Evolutionary conservation across 495 filamentous ascomycete genomes (phyloP).

Genomic region (Talaromyces stipitatus): DNA sequence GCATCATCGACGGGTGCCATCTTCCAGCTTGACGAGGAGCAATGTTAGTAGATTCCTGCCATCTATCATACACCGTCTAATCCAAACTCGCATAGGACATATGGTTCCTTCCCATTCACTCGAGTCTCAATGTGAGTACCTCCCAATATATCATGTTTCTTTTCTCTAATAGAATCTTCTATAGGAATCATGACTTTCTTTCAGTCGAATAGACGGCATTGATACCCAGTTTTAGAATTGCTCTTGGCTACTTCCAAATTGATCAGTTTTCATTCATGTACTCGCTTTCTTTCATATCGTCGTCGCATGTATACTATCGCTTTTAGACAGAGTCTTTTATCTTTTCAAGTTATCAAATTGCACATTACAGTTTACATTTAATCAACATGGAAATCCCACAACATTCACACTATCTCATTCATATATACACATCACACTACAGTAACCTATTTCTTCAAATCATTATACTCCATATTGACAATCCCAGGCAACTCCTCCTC

Average conservation of each 20-base stretch:
- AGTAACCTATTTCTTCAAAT: not conserved
- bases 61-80: not conserved
- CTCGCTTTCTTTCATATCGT: no score
- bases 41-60: not conserved
- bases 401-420: no score
- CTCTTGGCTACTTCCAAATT: not conserved
- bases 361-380: not conserved
- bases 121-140: not conserved
- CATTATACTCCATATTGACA: slow-evolving; percentile 37
- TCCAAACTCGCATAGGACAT: not conserved
- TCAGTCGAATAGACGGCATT: not conserved
- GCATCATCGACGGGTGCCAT: not conserved
- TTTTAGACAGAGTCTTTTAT: not conserved
- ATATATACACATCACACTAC: no score
- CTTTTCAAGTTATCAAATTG: not conserved
- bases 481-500: slow-evolving; percentile 42
- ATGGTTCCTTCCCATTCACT: not conserved
- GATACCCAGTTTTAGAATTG: not conserved
- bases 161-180: not conserved
- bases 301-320: no score
- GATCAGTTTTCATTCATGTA: not conserved
- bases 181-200: not conserved
- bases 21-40: not conserved
- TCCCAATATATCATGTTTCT: not conserved
- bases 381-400: no score